phyloP scores from a whole-genome alignment of 441 rosid genomes.

The Brassica hybrid region DNA sequence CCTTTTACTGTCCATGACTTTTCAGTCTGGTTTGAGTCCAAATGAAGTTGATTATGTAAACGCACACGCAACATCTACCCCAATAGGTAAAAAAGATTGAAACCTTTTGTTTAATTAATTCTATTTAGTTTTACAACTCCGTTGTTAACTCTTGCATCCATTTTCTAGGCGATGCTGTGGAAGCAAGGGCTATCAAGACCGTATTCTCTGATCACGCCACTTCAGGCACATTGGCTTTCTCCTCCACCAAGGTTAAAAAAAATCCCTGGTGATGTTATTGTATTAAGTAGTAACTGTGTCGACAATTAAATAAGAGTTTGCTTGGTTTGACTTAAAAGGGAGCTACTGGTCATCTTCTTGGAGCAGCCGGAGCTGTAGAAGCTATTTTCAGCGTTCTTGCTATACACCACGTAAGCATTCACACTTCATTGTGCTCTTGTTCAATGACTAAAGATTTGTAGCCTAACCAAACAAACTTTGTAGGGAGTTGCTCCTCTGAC shows the following conservation, averaged over 20 bases:
- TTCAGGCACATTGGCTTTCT: slow-evolving; percentile 81
- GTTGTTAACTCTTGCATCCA: slow-evolving; percentile 19
- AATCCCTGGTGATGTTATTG: not conserved
- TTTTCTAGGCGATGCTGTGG: slow-evolving; percentile 77
- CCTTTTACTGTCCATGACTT: slow-evolving; percentile 31
- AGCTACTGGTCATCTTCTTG: slow-evolving; percentile 97
- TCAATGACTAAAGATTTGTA: slow-evolving; percentile 14
- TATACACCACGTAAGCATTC: slow-evolving; percentile 63
- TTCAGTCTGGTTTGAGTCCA: slow-evolving; percentile 81
- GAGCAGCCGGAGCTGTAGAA: slow-evolving; percentile 97
- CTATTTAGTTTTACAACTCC: slow-evolving; percentile 18
- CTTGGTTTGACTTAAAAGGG: slow-evolving; percentile 55
- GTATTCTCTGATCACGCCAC: slow-evolving; percentile 76
- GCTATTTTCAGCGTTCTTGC: slow-evolving; percentile 82
- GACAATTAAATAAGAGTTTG: not conserved
- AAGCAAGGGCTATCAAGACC: slow-evolving; percentile 80
- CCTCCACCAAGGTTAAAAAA: slow-evolving; percentile 88
- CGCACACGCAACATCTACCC: slow-evolving; percentile 97
- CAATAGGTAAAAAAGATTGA: slow-evolving; percentile 61
- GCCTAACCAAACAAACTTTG: slow-evolving; percentile 14
- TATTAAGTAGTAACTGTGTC: not conserved
- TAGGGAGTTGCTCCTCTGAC: slow-evolving; percentile 94
- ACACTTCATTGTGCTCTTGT: slow-evolving; percentile 21
- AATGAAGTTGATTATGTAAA: slow-evolving; percentile 85
- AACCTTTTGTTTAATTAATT: slow-evolving; percentile 26